phyloP scores from a whole-genome alignment of 768 basidiomycete species.

The Aureoboletus auriporus region DNA sequence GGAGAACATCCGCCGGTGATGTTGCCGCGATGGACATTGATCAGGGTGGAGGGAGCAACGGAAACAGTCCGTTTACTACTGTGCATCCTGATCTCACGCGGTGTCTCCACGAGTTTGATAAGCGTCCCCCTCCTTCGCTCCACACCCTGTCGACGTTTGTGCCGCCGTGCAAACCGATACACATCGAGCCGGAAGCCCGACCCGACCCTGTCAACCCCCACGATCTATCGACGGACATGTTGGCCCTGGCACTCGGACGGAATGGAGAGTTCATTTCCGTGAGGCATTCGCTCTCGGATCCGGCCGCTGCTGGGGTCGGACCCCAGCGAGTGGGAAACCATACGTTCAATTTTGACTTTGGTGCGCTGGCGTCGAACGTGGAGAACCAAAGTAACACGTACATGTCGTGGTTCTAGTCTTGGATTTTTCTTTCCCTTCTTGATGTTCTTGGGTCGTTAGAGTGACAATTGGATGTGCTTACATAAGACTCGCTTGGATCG shows the following conservation, averaged over 20 bases:
- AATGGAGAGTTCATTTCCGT: conserved; percentile 23
- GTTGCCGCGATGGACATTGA: conserved; percentile 27
- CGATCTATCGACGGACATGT: conserved; percentile 31
- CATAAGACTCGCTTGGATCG: conserved; percentile 15
- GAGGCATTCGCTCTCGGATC: conserved; percentile 17
- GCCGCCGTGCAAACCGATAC: conserved; percentile 12
- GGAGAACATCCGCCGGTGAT: conserved; percentile 25
- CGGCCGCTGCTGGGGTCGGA: conserved; percentile 18
- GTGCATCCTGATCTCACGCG: conserved; percentile 23
- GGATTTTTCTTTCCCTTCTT: conserved; percentile 14
- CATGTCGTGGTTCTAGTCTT: conserved; percentile 63
- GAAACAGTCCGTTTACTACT: conserved; percentile 15
- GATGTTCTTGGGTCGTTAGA: conserved; percentile 9
- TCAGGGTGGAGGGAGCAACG: conserved; percentile 1
- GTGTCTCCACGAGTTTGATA: conserved; percentile 24
- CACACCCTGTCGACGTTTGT: conserved; percentile 24
- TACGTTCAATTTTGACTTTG: conserved; percentile 60
- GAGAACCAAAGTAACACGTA: conserved; percentile 54
- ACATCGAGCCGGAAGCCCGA: conserved; percentile 16
- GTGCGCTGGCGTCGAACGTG: conserved; percentile 50
- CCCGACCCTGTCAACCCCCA: conserved; percentile 17
- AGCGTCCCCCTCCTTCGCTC: conserved; percentile 13
- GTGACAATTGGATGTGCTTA: conserved; percentile 20
- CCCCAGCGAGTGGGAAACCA: conserved; percentile 46
- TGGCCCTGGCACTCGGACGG: conserved; percentile 28